Percentiles rank a stretch among this genome's conserved stretches.
Conservation (phyloP, 164 flowering plant genomes). For the Cinnamomum micranthum region DNA sequence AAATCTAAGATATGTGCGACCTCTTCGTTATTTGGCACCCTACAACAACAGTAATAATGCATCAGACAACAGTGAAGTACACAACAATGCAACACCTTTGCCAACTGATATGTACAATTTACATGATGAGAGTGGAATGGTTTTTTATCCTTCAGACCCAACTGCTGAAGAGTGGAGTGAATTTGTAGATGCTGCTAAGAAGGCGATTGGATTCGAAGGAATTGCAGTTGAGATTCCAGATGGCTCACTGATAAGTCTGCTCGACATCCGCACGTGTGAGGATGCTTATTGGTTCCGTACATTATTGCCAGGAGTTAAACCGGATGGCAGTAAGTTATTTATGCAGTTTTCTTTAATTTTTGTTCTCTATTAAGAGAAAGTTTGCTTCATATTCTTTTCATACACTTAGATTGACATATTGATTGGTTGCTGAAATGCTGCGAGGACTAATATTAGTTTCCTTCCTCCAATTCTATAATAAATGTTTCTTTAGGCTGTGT, state of each 20-base stretch:
- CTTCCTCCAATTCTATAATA: too few relatives aligned
- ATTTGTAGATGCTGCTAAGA: constrained; percentile 31
- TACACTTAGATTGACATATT: too few relatives aligned
- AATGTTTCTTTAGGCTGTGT: too few relatives aligned
- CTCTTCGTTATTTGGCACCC: neutral
- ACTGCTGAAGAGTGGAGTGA: constrained; percentile 36
- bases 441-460: too few relatives aligned
- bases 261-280: constrained; percentile 59
- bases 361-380: too few relatives aligned
- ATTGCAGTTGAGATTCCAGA: constrained; percentile 47
- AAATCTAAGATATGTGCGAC: neutral
- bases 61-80: neutral
- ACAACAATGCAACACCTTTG: constrained; percentile 1
- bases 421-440: too few relatives aligned
- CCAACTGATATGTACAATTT: constrained; percentile 8
- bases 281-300: constrained; percentile 63
- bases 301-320: constrained; percentile 71
- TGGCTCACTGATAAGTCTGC: constrained; percentile 51
- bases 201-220: constrained; percentile 55
- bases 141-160: constrained; percentile 49
- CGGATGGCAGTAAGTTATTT: constrained; percentile 53
- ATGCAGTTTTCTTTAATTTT: too few relatives aligned
- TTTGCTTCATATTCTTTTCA: too few relatives aligned
- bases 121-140: constrained; percentile 23
- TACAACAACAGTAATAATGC: neutral